Evolutionary conservation across 2,329 filamentous ascomycete species (phyloP), one percentile per base, ranked within the genome.

Genomic region (Nothomitra cinnamomea): DNA sequence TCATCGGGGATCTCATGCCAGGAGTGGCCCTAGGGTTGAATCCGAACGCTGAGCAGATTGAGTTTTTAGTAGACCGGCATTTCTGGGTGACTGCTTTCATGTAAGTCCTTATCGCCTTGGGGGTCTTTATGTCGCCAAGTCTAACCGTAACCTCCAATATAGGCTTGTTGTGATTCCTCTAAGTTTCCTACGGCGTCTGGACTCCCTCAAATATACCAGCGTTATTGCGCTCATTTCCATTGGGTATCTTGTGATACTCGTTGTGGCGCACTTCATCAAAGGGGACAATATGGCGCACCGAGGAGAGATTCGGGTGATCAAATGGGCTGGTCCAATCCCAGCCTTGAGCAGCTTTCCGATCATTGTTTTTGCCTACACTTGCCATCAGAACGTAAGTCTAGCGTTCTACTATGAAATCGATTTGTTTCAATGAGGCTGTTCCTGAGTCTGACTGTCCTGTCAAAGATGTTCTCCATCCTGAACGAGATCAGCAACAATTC

Each of bases 21-120:
- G 90, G 88, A 40, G 92, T 98, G 8, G 81, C 92, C 22, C 71
- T 80, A 56, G 92, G 89, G 3, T 90, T 98, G 66, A 78, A 80
- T 57, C 75, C 77, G 49, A 70, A 73, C 51, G 77, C 78, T 19
- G 77, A 75, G 17, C 74, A 78, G 1, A 70, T 83, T 45, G 76
- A 80, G 1, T 96, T 90, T 63, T 70, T 96, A 58, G 76, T 90
- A 43, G 88, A 96, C 64, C 79, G 92, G 51, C 84, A 92, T 65
- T 98, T 98, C 66, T 98, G 92, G 92, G 85, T 98, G 57, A 96
- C 92, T 1, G 89, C 82, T 1, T 98, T 98, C 65, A 95, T 98
- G 88, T 85, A 66, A 60, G 75, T 64, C 19, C 51, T 15, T 32
- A 12, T 35, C 38, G 54, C 13, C n/a, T 5, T 10, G 41, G 1